phyloP scores from a whole-genome alignment of 2,329 filamentous ascomycete species.

The Periconia sp. region DNA sequence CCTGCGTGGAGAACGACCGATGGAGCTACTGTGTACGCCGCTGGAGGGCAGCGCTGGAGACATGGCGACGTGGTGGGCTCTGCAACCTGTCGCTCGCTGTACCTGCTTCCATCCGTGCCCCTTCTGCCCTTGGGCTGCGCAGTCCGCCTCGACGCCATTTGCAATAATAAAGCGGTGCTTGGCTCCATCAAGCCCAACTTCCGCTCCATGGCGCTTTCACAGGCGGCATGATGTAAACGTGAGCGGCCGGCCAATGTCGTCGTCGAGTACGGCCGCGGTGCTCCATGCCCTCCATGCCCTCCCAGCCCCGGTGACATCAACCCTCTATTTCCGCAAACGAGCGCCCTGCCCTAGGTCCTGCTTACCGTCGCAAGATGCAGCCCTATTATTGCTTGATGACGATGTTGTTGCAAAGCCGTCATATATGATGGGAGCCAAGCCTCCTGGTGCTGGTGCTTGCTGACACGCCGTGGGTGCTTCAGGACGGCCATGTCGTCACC shows the following conservation, averaged over 20 bases:
- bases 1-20: not conserved
- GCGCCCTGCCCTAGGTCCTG: not conserved
- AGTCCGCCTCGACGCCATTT: too few species aligned
- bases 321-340: not conserved
- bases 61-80: too few species aligned
- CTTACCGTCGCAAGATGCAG: constrained; percentile 3
- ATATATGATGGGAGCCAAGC: constrained; percentile 36
- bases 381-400: constrained; percentile 4
- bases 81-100: constrained; percentile 21
- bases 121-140: constrained; percentile 20
- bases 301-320: too few species aligned
- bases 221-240: constrained; percentile 13
- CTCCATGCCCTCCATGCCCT: not conserved
- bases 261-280: not conserved
- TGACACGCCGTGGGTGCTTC: constrained; percentile 19
- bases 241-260: not conserved
- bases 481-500: constrained; percentile 16
- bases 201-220: too few species aligned
- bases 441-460: constrained; percentile 16
- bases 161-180: constrained; percentile 11
- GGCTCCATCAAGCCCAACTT: constrained; percentile 17
- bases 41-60: too few species aligned
- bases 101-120: constrained; percentile 26
- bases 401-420: constrained; percentile 14
- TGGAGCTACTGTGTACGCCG: too few species aligned